Evolutionary conservation across 495 filamentous ascomycete species (phyloP), one percentile per base, ranked within the genome.

Genomic region (Paragyromitra xinjiangensis): DNA sequence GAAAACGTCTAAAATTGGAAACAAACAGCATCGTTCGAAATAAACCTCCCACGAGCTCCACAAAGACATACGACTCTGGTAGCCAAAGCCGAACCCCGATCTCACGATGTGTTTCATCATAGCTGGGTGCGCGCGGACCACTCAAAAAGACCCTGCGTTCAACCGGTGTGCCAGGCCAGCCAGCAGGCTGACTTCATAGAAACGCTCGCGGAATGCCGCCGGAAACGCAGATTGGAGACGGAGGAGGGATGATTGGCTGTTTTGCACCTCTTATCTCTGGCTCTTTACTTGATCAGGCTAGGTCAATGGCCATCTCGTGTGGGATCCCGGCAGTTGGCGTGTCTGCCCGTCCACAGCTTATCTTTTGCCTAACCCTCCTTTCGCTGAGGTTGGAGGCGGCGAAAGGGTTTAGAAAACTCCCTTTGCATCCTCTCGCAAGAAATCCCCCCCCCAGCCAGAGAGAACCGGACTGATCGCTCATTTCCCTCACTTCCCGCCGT

Each of bases 91-190:
- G 74, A 44, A 51, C 55, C 51, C 68, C 73, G 73, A 77, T 77
- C 73, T 77, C 73, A 77, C 73, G 73, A 77, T 77, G 73, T 77
- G 73, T 77, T 77, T 73, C 73, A 77, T 77, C 73, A 64, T 73
- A 65, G 68, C 73, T 59, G 61, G 39, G 37, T 19, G 61, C 6
- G 63, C 42, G 51, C 58, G 58, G 69, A 19, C 69, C 69, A 72
- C n/a, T 63, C 51, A 58, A 16, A 29, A 22, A 40, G 66, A 55
- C 22, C 58, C 50, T 64, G 45, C 59, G 61, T 71, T 64, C 69
- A 55, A 55, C 58, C 69, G 59, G 59, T 64, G 69, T 72, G 66
- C 48, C 16, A 51, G 45, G 45, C 45, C 2, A 34, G 44, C 64
- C 26, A 16, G 48, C 45, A 34, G 22, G 26, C 69, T 62, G 73